phyloP scores from a whole-genome alignment of 1,284 basidiomycete species.

The Marasmius fiardii region DNA sequence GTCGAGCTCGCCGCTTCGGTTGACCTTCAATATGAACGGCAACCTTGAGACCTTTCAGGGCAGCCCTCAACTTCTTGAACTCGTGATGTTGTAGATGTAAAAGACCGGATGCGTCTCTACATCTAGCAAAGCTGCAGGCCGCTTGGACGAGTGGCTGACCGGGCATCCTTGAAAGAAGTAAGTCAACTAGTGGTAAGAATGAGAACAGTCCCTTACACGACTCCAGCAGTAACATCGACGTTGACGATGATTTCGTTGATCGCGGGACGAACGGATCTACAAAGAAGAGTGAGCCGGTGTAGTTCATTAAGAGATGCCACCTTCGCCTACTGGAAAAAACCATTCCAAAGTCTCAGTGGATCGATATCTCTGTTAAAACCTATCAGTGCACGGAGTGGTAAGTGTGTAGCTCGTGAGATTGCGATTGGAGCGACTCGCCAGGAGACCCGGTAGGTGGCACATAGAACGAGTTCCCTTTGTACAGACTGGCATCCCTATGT shows the following conservation, averaged over 20 bases:
- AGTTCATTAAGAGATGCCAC: not conserved
- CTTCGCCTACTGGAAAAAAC: slow-evolving; percentile 31
- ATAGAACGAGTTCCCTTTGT: slow-evolving; percentile 28
- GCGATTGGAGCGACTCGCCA: not conserved
- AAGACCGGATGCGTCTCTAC: not conserved
- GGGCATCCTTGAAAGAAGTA: not conserved
- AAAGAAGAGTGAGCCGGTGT: not conserved
- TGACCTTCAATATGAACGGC: slow-evolving; percentile 22
- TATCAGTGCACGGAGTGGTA: slow-evolving; percentile 4
- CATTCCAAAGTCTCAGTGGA: slow-evolving; percentile 33
- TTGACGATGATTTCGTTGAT: slow-evolving; percentile 34
- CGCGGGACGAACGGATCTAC: slow-evolving; percentile 36
- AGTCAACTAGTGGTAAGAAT: no score
- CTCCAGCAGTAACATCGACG: slow-evolving; percentile 36
- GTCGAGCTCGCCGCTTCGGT: slow-evolving; percentile 14
- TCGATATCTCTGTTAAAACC: slow-evolving; percentile 16
- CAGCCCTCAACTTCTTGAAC: slow-evolving; percentile 21
- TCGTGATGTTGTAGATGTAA: no score
- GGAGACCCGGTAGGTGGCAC: slow-evolving; percentile 2
- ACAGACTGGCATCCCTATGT: slow-evolving; percentile 19
- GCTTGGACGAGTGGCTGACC: not conserved
- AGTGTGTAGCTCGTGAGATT: not conserved
- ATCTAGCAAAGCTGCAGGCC: not conserved
- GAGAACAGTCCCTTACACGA: slow-evolving; percentile 25
- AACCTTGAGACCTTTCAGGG: slow-evolving; percentile 29